Evolutionary conservation across 192 early-diverging fungal species (phyloP).

Genomic region (Bifiguratus adelaidae): DNA sequence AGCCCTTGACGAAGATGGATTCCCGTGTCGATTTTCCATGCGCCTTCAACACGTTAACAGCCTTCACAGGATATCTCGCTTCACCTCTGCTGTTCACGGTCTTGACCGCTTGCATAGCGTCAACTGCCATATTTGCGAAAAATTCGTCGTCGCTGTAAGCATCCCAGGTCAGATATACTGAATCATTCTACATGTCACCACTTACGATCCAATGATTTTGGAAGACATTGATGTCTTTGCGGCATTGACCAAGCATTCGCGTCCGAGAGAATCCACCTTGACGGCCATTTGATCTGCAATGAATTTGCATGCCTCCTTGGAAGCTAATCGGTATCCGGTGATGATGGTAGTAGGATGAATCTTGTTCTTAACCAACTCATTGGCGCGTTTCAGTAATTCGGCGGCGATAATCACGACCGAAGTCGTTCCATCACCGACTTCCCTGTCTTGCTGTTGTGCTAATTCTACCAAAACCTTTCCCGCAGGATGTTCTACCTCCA

Average conservation of each 20-base stretch:
- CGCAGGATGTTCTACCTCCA: conserved; percentile 98
- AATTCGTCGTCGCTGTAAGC: conserved; percentile 81
- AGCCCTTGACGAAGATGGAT: conserved; percentile 81
- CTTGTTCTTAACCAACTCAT: conserved; percentile 97
- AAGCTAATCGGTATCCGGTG: conserved; percentile 91
- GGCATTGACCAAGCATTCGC: conserved; percentile 89
- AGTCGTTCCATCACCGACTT: conserved; percentile 99
- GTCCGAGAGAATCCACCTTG: conserved; percentile 89
- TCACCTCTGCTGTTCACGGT: conserved; percentile 74
- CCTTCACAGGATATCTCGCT: conserved; percentile 89
- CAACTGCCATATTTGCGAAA: conserved; percentile 92
- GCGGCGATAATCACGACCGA: conserved; percentile 99
- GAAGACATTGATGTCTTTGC: conserved; percentile 97
- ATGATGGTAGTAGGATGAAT: conserved; percentile 99
- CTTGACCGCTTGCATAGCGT: conserved; percentile 90
- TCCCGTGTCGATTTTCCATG: conserved; percentile 91
- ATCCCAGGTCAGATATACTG: not conserved
- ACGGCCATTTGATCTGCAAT: conserved; percentile 93
- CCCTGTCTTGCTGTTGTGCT: conserved; percentile 98
- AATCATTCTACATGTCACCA: conserved; percentile 3
- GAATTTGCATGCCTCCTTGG: conserved; percentile 96
- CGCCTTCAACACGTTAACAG: conserved; percentile 95
- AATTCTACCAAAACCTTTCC: conserved; percentile 95
- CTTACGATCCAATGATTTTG: conserved; percentile 94
- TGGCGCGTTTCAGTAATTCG: conserved; percentile 89